Evolutionary conservation across 495 filamentous ascomycete genomes (phyloP).

Genomic region (Aspergillus mulundensis): DNA sequence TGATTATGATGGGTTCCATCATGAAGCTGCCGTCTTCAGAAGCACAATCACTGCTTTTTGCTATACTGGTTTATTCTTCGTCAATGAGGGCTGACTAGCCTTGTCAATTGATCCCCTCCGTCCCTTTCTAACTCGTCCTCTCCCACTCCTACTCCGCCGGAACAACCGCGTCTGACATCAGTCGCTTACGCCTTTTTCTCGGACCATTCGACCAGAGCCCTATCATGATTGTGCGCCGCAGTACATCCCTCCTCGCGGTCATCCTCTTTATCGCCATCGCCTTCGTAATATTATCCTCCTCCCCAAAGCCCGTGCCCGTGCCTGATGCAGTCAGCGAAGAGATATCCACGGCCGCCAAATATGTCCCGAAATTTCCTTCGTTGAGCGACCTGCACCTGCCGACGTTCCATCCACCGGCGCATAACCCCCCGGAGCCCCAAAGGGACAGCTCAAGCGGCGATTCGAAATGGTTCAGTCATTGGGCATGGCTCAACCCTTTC

Average conservation of each 20-base stretch:
- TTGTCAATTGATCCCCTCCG: neutral
- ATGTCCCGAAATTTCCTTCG: constrained; percentile 41
- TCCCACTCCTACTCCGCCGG: neutral
- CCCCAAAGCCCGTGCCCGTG: constrained; percentile 28
- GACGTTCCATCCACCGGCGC: constrained; percentile 63
- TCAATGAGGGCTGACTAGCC: neutral
- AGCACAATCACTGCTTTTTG: neutral
- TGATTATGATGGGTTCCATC: neutral
- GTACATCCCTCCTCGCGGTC: constrained; percentile 39
- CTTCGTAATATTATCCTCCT: constrained; percentile 44
- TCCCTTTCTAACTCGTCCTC: too few species aligned
- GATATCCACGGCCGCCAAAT: constrained; percentile 28
- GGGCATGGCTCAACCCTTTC: constrained; percentile 86
- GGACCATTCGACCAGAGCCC: neutral
- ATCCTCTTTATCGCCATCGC: constrained; percentile 42
- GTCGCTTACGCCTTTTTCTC: neutral
- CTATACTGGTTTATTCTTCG: neutral
- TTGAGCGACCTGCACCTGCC: constrained; percentile 35
- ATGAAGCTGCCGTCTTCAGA: neutral
- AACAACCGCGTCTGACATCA: neutral
- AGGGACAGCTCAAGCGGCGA: constrained; percentile 76
- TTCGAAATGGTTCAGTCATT: constrained; percentile 80
- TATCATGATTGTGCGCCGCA: constrained; percentile 41
- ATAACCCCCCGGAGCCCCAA: constrained; percentile 72
- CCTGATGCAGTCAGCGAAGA: constrained; percentile 16